Percentiles rank a stretch among this genome's conserved stretches.
Conservation (phyloP, 495 filamentous ascomycete species). For the Cenococcum geophilum region DNA sequence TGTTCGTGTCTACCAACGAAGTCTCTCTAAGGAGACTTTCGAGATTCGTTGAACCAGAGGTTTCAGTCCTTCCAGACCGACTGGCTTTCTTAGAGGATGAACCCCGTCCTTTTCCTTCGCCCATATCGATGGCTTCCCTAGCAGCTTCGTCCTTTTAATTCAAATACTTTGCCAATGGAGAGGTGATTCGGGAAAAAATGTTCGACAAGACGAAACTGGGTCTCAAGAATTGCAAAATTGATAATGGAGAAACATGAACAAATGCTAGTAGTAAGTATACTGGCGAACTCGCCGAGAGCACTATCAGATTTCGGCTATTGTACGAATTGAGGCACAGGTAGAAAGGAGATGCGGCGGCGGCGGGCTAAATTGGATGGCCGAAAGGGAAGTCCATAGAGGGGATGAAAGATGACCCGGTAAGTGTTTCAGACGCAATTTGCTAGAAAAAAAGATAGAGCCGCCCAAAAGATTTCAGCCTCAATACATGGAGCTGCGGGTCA, state of each 20-base stretch:
- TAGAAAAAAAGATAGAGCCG: slow-evolving; percentile 7
- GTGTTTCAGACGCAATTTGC: slow-evolving; percentile 25
- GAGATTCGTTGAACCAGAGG: slow-evolving; percentile 7
- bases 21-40: slow-evolving; percentile 9
- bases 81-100: slow-evolving; percentile 9
- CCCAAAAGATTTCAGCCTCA: slow-evolving; percentile 21
- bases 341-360: not conserved
- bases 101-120: slow-evolving; percentile 17
- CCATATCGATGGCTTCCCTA: slow-evolving; percentile 10
- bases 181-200: too few relatives aligned
- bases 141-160: too few relatives aligned
- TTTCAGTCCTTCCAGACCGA: slow-evolving; percentile 9
- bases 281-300: too few relatives aligned
- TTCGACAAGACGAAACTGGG: too few relatives aligned
- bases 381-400: slow-evolving; percentile 10
- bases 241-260: not conserved
- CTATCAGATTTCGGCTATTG: not conserved
- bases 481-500: slow-evolving; percentile 21
- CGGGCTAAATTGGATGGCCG: not conserved
- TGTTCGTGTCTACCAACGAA: not conserved
- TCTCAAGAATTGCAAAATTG: not conserved
- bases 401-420: slow-evolving; percentile 14
- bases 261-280: not conserved
- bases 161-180: too few relatives aligned
- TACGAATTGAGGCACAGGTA: not conserved